phyloP scores from a whole-genome alignment of 1,139 yeast species.

The Suhomyces atakaporum region DNA sequence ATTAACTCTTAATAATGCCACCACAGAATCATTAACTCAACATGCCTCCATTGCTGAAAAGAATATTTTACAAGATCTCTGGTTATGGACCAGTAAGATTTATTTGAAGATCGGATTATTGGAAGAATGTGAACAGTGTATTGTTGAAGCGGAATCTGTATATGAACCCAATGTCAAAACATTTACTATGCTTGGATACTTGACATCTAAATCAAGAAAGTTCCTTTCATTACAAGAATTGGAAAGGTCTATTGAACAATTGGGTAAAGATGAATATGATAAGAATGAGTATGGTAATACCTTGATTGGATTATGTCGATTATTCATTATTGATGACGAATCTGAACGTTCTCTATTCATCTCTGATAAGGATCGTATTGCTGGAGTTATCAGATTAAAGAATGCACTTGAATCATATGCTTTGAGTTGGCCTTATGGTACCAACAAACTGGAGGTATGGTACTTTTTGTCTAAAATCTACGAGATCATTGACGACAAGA shows the following conservation, averaged over 20 bases:
- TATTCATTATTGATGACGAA: conserved; percentile 51
- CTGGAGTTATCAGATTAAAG: conserved; percentile 67
- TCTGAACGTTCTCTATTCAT: conserved; percentile 38
- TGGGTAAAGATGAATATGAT: conserved; percentile 24
- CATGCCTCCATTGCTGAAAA: conserved; percentile 10
- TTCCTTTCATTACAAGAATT: conserved; percentile 63
- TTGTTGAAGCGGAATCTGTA: conserved; percentile 66
- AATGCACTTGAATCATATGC: conserved; percentile 56
- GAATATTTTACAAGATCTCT: conserved; percentile 57
- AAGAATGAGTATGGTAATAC: conserved; percentile 54
- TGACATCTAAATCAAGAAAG: conserved; percentile 41
- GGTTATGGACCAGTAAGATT: conserved; percentile 75
- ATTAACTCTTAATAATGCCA: conserved; percentile 1
- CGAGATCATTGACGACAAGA: conserved; percentile 60
- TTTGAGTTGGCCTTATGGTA: conserved; percentile 54
- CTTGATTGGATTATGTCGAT: conserved; percentile 64
- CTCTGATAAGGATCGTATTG: conserved; percentile 54
- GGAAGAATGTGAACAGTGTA: conserved; percentile 70
- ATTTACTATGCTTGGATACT: conserved; percentile 55
- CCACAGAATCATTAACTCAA: conserved; percentile 1
- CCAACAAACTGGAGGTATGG: conserved; percentile 70
- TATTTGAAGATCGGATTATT: conserved; percentile 58
- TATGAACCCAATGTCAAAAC: conserved; percentile 55
- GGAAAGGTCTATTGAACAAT: conserved; percentile 61
- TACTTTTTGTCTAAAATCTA: conserved; percentile 67